Evolutionary conservation across 371 early-diverging fungal genomes (phyloP), one percentile per base, ranked within the genome.

Genomic region (Syncephalastrum monosporum): DNA sequence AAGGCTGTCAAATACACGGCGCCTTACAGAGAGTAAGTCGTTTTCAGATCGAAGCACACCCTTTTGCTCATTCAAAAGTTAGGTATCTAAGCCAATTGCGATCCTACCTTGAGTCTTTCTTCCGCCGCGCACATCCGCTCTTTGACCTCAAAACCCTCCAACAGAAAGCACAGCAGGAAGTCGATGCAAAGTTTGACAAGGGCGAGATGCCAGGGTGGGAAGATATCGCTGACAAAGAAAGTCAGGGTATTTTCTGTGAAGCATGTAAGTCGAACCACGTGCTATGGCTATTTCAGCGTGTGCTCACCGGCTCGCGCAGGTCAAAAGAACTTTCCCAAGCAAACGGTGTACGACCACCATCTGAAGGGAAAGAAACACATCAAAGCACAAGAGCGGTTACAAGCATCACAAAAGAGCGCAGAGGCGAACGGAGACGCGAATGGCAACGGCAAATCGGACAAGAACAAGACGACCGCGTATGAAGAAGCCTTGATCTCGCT

Each of bases 311-410:
- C 16, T 42, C 6, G 25, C 21, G 10, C 47, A 83, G 84, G 89
- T 61, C 74, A 84, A 29, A 93, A 92, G 63, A 82, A 82, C 38
- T 98, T 94, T 68, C 65, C 91, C 33, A 97, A 96, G 59, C 66
- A 89, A 24, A 86, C 89, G 0, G 93, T 96, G 3, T 96, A 80
- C 64, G 85, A 88, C 19, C 87, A 85, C 17, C 97, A 98, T 69
- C 71, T 94, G 65, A 86, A 80, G 43, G 92, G 92, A 16, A 91
- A 91, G 69, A 96, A 96, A 60, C 98, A 97, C 70, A 79, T 82
- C 46, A 96, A 93, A 63, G 91, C 91, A 3, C 89, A 82, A 10
- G 84, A 84, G 29, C 72, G 76, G 33, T 53, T 88, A 27, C 66
- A 64, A 14, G 69, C 69, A 23, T 50, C 63, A 55, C 56, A 66